These are phyloP conservation scores for Graphilbum fragrans DNA, from an alignment of 2,329 filamentous ascomycete species.

Conservation along the genomic window DNA sequence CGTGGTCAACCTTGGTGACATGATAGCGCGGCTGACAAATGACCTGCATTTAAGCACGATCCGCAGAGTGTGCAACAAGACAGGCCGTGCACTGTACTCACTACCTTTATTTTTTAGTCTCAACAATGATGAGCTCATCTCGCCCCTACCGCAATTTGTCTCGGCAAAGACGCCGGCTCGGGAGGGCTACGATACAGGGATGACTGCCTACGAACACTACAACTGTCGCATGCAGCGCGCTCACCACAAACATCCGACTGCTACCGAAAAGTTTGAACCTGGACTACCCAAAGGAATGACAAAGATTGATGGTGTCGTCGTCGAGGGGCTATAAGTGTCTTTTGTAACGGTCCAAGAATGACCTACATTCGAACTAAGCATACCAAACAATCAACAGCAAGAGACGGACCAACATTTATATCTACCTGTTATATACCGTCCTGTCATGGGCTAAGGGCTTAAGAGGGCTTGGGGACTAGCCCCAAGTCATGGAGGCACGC, in stretches of 20 bases:
- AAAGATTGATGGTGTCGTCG: background rate
- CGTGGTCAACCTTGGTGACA: slow-evolving; percentile 6
- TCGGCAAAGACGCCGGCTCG: background rate
- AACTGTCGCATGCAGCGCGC: slow-evolving; percentile 2
- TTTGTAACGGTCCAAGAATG: background rate
- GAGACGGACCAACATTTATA: too few species aligned
- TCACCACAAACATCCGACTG: slow-evolving; percentile 5
- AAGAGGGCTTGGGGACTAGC: too few species aligned
- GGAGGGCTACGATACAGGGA: background rate
- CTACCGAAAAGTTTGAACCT: background rate
- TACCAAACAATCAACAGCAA: too few species aligned
- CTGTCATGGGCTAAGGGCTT: too few species aligned
- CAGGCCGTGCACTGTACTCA: background rate
- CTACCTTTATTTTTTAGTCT: slow-evolving; percentile 3
- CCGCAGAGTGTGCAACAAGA: slow-evolving; percentile 5
- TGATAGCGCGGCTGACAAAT: slow-evolving; percentile 5
- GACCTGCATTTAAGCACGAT: slow-evolving; percentile 4
- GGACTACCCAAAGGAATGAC: slow-evolving; percentile 3
- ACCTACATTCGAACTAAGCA: too few species aligned
- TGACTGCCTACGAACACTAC: slow-evolving; percentile 4
- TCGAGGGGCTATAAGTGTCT: background rate
- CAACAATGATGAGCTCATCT: slow-evolving; percentile 4
- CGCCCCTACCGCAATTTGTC: slow-evolving; percentile 1
- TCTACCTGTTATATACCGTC: too few species aligned
- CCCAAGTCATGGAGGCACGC: too few species aligned